Evolutionary conservation across 495 filamentous ascomycete genomes (phyloP).

Genomic region (Xylaria venustula): DNA sequence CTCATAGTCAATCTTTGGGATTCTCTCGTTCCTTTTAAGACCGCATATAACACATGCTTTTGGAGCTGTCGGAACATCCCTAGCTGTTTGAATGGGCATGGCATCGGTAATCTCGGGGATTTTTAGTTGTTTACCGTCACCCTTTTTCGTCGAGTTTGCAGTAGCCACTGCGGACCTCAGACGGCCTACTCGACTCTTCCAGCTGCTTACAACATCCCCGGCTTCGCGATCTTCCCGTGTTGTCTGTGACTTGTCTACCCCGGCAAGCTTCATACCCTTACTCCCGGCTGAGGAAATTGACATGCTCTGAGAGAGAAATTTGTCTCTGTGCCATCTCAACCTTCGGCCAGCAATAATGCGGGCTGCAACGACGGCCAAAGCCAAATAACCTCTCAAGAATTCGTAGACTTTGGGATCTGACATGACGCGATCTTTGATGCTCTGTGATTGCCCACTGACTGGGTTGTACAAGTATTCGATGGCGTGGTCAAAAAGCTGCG

Average conservation of each 20-base stretch:
- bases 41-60: conserved; percentile 87
- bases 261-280: conserved; percentile 88
- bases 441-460: conserved; percentile 48
- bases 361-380: conserved; percentile 64
- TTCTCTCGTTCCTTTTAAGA: conserved; percentile 79
- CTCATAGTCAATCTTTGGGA: conserved; percentile 68
- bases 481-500: conserved; percentile 60
- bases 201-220: conserved; percentile 69
- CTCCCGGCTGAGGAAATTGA: conserved; percentile 69
- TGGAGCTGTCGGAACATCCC: conserved; percentile 66
- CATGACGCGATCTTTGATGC: conserved; percentile 56
- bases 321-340: conserved; percentile 86
- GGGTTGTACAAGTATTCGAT: conserved; percentile 53
- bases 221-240: conserved; percentile 86
- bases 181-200: conserved; percentile 66
- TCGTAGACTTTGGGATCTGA: conserved; percentile 51
- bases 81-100: conserved; percentile 57
- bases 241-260: conserved; percentile 74
- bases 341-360: conserved; percentile 84
- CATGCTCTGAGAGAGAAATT: conserved; percentile 81
- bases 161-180: conserved; percentile 58
- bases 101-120: conserved; percentile 69
- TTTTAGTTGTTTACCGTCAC: conserved; percentile 31
- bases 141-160: conserved; percentile 40
- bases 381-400: conserved; percentile 55